Evolutionary conservation across 495 filamentous ascomycete species (phyloP).

Genomic region (Podospora conica): DNA sequence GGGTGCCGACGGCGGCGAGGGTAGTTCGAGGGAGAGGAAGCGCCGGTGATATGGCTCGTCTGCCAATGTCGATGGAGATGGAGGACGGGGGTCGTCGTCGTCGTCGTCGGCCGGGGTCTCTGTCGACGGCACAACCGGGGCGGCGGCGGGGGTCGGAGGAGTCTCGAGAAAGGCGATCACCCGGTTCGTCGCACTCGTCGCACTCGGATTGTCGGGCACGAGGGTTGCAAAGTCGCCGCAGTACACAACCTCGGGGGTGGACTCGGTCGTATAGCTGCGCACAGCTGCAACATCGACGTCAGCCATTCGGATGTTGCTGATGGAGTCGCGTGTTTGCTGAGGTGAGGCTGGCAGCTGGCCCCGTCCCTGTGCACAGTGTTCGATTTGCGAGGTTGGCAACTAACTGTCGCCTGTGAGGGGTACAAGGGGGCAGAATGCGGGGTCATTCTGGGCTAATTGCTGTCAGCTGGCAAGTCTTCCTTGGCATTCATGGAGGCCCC

Average conservation of each 20-base stretch:
- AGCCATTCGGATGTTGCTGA: neutral
- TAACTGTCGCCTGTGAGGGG: neutral
- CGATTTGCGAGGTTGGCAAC: neutral
- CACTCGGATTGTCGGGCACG: neutral
- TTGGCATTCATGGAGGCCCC: no score
- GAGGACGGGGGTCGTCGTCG: neutral
- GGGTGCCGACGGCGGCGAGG: neutral
- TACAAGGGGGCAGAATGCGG: neutral
- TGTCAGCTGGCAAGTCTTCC: neutral
- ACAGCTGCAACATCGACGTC: neutral
- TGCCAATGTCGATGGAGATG: neutral
- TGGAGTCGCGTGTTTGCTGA: neutral
- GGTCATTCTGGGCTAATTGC: neutral
- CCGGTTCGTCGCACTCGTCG: neutral
- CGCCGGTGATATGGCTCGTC: slow-evolving; percentile 4
- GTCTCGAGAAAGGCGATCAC: slow-evolving; percentile 6
- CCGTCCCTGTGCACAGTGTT: neutral
- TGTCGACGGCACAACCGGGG: no score
- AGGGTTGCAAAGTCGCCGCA: slow-evolving; percentile 5
- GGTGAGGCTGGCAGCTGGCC: neutral
- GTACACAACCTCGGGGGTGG: neutral
- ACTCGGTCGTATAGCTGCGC: neutral
- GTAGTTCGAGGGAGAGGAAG: neutral
- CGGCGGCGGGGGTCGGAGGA: neutral
- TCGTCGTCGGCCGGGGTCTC: no score